phyloP scores from a whole-genome alignment of 2,329 filamentous ascomycete genomes.

The Phoma herbarum region DNA sequence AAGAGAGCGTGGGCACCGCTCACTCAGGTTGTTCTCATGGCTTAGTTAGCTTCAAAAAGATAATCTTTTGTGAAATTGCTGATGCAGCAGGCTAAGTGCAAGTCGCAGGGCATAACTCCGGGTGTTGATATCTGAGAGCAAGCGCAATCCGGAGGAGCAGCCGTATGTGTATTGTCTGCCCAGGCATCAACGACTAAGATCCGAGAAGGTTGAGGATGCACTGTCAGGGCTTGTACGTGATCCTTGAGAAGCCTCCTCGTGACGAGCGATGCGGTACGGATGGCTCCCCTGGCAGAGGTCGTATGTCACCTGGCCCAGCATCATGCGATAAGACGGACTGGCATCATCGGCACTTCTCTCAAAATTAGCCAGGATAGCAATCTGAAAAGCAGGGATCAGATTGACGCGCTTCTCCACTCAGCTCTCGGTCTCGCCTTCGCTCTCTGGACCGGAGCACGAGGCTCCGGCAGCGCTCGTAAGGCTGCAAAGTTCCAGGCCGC shows the following conservation, averaged over 20 bases:
- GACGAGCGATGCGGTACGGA: background rate
- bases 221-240: background rate
- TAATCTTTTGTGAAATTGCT: background rate
- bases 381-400: background rate
- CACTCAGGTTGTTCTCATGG: background rate
- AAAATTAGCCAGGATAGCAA: background rate
- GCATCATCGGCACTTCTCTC: background rate
- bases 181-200: background rate
- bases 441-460: background rate
- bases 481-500: background rate
- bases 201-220: background rate
- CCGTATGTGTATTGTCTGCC: background rate
- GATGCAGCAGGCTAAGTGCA: background rate
- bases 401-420: background rate
- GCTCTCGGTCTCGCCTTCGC: background rate
- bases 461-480: background rate
- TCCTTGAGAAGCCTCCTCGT: background rate
- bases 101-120: background rate
- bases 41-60: background rate
- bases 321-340: background rate
- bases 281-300: background rate
- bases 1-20: constrained; percentile 2
- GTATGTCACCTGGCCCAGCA: background rate
- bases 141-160: background rate
- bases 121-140: background rate